A percentile compares a stretch with the other conserved stretches of the same genome.
phyloP scores from a whole-genome alignment of 805 yeast genomes.

The Lipomyces kockii region DNA sequence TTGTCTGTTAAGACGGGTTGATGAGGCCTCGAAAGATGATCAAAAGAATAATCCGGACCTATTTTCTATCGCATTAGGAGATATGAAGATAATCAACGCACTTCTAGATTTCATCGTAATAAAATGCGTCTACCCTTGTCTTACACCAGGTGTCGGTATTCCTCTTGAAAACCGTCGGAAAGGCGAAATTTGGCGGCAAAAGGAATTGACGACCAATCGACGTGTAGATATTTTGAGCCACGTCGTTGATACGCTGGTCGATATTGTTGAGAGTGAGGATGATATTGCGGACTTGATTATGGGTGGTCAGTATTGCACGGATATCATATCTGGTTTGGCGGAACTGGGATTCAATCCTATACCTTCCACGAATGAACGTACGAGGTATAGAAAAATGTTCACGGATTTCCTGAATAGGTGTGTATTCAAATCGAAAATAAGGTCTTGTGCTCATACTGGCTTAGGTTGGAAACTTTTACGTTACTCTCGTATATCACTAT shows the following conservation, averaged over 20 bases:
- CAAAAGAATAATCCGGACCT: constrained; percentile 36
- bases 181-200: constrained; percentile 3
- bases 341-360: constrained; percentile 41
- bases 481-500: constrained; percentile 64
- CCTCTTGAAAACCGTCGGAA: constrained; percentile 67
- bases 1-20: constrained; percentile 14
- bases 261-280: constrained; percentile 36
- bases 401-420: constrained; percentile 22
- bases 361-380: constrained; percentile 6
- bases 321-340: constrained; percentile 40
- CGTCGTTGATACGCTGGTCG: constrained; percentile 30
- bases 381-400: constrained; percentile 10
- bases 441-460: constrained; percentile 6
- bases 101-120: constrained; percentile 67
- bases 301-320: constrained; percentile 42
- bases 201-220: not conserved
- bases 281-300: constrained; percentile 43
- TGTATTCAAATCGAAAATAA: not conserved
- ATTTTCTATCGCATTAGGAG: constrained; percentile 74
- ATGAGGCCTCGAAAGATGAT: constrained; percentile 29
- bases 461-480: constrained; percentile 61
- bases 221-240: constrained; percentile 16
- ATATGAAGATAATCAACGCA: constrained; percentile 73
- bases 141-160: constrained; percentile 63
- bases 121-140: constrained; percentile 70